Evolutionary conservation across 2,329 filamentous ascomycete genomes (phyloP), one percentile per base, ranked within the genome.

Genomic region (Exophiala lecanii-corni): DNA sequence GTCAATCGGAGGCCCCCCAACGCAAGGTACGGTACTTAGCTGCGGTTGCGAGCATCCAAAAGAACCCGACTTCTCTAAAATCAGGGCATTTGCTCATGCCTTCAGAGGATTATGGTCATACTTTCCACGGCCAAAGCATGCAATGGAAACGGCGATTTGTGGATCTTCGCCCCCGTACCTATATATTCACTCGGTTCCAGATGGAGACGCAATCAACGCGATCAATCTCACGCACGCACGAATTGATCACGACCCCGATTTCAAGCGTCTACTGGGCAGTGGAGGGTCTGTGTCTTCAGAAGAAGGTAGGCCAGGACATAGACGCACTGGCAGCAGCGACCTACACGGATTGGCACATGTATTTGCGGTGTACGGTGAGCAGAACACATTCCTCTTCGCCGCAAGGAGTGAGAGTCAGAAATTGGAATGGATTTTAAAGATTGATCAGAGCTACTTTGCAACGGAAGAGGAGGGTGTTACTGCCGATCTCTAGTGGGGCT

Each of bases 321-420:
- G 38, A 31, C 37, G 50, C 17, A 47, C 53, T 2, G 59, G 57
- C 2, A 53, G 57, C 16, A 50, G 48, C 2, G 51, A 56, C 5
- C 43, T 51, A 45, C 68, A 69, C 39, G 65, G 69, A 64, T 79
- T 64, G 57, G 75, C 80, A 3, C 84, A 85, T 53, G 86, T 97
- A 30, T 98, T 95, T 73, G 92, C 92, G 9, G 79, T 98, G 38
- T 98, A 97, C 61, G 91, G 87, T 31, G 86, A 84, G 47, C 85
- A 92, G 63, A 96, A 96, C 65, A 95, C 89, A 21, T 98, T 89
- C 78, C 73, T 98, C 30, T 97, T 98, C 64, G 87, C 89, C 10
- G 86, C 89, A 17, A 76, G 89, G 45, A 91, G 81, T 57, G 91
- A 96, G 69, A 77, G 82, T 36, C 89, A 96, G 64, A 95, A 96